Evolutionary conservation across 2,329 filamentous ascomycete genomes (phyloP), one percentile per base, ranked within the genome.

Genomic region (Exophiala spinifera): DNA sequence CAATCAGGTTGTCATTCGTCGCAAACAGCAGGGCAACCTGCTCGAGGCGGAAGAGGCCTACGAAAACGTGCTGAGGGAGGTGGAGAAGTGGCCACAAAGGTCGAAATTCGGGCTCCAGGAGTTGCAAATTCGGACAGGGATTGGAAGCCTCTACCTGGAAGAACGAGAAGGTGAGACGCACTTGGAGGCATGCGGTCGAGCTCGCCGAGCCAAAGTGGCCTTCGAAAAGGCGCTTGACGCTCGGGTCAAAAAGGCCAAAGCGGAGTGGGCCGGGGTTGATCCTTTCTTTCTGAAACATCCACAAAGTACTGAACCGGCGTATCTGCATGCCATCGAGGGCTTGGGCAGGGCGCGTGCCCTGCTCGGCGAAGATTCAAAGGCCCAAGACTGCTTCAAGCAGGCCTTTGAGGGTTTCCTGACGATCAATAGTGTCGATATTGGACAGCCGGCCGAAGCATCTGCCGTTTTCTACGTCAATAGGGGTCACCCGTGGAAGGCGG

Each of bases 51-150:
- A 25, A 25, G 23, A 25, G 23, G 23, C 23, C 23, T 25, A 25
- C 23, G 23, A 45, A 45, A 23, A 23, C 20, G 42, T 23, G 42
- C 42, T 45, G 42, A 23, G n/a, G 42, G 42, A 19, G 20, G 42
- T 19, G 42, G 42, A 45, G 42, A 45, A 45, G 42, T 45, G 42
- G 42, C 42, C n/a, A 45, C 5, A 45, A 45, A 45, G 42, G 42
- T 19, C 20, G 42, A 15, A 45, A 45, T 8, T 25, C 23, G 23
- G 23, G 23, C 36, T 40, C 36, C 36, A 40, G 36, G 36, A 40
- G 36, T 40, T 40, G 36, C 36, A 40, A 40, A 40, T 40, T 11
- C 13, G 36, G 36, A 40, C 36, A 4, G 36, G 36, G 36, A 40
- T 40, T 40, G 36, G 36, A 40, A 40, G 36, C 36, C 36, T 40